Evolutionary conservation across 495 filamentous ascomycete species (phyloP), one percentile per base, ranked within the genome.

Genomic region (Penicillium simplicissimum): DNA sequence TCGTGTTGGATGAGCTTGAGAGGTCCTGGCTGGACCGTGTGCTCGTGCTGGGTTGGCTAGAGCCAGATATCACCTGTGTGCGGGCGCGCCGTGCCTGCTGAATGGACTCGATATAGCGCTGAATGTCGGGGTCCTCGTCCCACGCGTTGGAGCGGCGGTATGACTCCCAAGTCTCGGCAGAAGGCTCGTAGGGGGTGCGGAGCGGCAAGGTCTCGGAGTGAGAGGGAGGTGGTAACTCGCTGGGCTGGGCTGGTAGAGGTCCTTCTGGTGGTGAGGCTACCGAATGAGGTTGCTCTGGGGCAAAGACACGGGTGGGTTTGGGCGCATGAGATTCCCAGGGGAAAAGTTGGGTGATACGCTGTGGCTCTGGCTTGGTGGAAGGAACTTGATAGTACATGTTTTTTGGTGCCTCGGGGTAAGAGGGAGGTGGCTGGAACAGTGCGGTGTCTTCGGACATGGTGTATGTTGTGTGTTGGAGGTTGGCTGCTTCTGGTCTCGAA

Each of bases 301-400:
- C 67, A 64, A 96, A 97, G 19, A 93, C 82, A 28, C 93, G 86
- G 23, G 89, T 87, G 2, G 93, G 82, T 68, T 78, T 84, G 0
- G 86, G 80, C 36, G 82, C 82, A 51, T 84, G 71, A 23, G 65
- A 70, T 70, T 97, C 93, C 93, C 93, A 97, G 14, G 92, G 93
- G 74, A 97, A 97, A 34, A 96, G 81, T 8, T 86, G 81, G 38
- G 82, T 81, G 3, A 87, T 82, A 58, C 79, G 83, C 59, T 86
- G 74, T 23, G 80, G 77, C 48, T 82, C 74, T 25, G 82, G 82
- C 60, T 82, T 83, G 11, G 79, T 82, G 56, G 82, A 79, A 3
- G 91, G 92, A 21, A 93, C 82, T 64, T 93, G 76, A 67, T 93
- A 95, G 78, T 87, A 94, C 89, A 95, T 90, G 60, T 89, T 82